Conservation (phyloP, 805 yeast genomes). For the Cyberlindnera mycetangii region DNA sequence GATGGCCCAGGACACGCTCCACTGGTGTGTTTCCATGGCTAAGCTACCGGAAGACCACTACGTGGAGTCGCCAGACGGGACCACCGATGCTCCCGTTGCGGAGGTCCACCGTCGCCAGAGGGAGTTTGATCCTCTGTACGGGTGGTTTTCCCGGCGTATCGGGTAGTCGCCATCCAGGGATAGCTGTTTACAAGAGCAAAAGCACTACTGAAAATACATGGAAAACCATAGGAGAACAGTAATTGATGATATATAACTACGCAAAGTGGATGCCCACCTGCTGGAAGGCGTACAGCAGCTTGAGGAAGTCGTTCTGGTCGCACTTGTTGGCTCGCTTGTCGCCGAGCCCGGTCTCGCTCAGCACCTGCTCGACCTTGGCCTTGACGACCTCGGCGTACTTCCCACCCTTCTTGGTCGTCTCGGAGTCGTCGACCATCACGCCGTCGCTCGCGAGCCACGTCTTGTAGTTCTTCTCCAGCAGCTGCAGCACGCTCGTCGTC, state of each 20-base stretch:
- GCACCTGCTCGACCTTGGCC: slow-evolving; percentile 66
- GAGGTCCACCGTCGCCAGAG: background rate
- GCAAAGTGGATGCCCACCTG: slow-evolving; percentile 97
- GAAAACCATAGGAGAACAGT: background rate
- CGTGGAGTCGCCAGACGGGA: background rate
- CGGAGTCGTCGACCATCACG: slow-evolving; percentile 34
- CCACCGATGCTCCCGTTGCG: background rate
- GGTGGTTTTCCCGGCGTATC: background rate
- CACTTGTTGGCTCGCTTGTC: slow-evolving; percentile 91
- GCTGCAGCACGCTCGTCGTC: slow-evolving; percentile 71
- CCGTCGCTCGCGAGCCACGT: slow-evolving; percentile 60
- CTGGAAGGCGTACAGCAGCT: slow-evolving; percentile 85
- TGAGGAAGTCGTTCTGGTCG: slow-evolving; percentile 92
- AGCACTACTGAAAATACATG: too few species aligned
- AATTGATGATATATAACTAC: slow-evolving; percentile 26
- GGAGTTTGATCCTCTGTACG: background rate
- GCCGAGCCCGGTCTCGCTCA: slow-evolving; percentile 73
- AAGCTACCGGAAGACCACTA: background rate
- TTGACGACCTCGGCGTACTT: slow-evolving; percentile 48
- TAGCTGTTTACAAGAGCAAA: too few species aligned
- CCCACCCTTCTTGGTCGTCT: slow-evolving; percentile 30
- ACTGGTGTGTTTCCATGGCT: background rate
- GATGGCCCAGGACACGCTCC: background rate
- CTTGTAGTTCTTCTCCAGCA: slow-evolving; percentile 84
- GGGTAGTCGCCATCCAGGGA: too few species aligned